Conservation (phyloP, 1,284 basidiomycete species). For the Mycena sp. region DNA sequence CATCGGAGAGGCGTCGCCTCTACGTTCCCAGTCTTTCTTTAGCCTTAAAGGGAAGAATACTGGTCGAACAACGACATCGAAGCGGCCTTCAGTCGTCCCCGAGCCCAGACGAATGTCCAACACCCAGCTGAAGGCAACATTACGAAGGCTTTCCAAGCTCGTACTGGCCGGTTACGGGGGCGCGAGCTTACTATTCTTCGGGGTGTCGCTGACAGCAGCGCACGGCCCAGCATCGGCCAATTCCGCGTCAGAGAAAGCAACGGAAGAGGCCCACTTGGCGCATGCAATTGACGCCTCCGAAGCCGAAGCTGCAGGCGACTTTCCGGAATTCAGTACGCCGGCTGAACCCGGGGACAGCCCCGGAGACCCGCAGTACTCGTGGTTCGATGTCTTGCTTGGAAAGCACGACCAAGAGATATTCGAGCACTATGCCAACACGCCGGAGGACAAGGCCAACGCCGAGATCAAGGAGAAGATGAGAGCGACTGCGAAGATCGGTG, state of each 20-base stretch:
- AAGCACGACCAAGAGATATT: slow-evolving; percentile 84
- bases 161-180: slow-evolving; percentile 84
- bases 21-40: slow-evolving; percentile 30
- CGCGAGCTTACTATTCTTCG: slow-evolving; percentile 81
- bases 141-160: slow-evolving; percentile 80
- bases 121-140: slow-evolving; percentile 67
- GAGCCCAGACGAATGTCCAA: slow-evolving; percentile 50
- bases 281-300: slow-evolving; percentile 75
- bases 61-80: slow-evolving; percentile 9
- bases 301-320: slow-evolving; percentile 62
- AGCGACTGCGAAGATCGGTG: slow-evolving; percentile 62
- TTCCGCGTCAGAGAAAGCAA: slow-evolving; percentile 49
- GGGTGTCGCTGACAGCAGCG: slow-evolving; percentile 56
- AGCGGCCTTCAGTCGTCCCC: slow-evolving; percentile 26
- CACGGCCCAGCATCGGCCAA: slow-evolving; percentile 39
- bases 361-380: slow-evolving; percentile 58
- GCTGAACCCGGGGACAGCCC: slow-evolving; percentile 23
- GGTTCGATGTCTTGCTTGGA: slow-evolving; percentile 83
- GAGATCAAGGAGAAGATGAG: slow-evolving; percentile 41
- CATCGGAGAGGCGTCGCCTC: slow-evolving; percentile 53
- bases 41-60: slow-evolving; percentile 9
- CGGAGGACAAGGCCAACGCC: slow-evolving; percentile 29
- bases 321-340: slow-evolving; percentile 37
- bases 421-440: slow-evolving; percentile 51
- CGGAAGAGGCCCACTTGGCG: slow-evolving; percentile 69